Percentiles rank a stretch among this genome's conserved stretches.
Conservation (phyloP, 73 alveolate genomes). For the Paramecium pentaurelia region DNA sequence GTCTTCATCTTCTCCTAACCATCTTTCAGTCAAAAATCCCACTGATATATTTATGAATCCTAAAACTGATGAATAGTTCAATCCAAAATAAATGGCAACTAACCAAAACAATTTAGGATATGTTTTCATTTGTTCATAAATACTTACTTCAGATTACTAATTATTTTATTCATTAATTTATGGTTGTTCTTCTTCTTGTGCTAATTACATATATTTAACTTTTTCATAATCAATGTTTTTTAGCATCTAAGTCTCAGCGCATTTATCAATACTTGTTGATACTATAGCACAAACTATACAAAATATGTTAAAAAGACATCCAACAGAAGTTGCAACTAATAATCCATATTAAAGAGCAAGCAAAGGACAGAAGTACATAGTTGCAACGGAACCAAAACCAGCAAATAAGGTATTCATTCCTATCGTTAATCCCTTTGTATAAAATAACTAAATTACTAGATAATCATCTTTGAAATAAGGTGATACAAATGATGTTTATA, state of each 20-base stretch:
- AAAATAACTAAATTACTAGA: not conserved
- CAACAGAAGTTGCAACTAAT: not conserved
- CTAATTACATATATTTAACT: not conserved
- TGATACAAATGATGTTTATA: slow-evolving; percentile 10
- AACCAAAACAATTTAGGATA: slow-evolving; percentile 6
- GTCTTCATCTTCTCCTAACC: slow-evolving; percentile 41
- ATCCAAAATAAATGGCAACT: not conserved
- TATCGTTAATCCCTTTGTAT: slow-evolving; percentile 12
- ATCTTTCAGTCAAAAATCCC: slow-evolving; percentile 24
- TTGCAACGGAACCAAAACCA: slow-evolving; percentile 9
- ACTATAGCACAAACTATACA: not conserved
- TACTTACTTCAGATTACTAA: not conserved
- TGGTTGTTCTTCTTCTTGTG: not conserved
- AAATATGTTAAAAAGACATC: not conserved
- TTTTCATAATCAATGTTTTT: not conserved
- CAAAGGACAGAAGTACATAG: slow-evolving; percentile 9
- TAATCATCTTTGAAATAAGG: slow-evolving; percentile 18
- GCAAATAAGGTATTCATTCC: slow-evolving; percentile 44
- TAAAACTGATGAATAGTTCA: slow-evolving; percentile 20
- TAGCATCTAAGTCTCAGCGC: not conserved
- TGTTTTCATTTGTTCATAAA: not conserved
- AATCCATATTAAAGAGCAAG: not conserved
- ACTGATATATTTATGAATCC: slow-evolving; percentile 5
- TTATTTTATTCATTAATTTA: not conserved
- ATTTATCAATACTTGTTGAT: not conserved